These are phyloP conservation scores for Fusarium pininemorale DNA, from an alignment of 2,329 filamentous ascomycete genomes.

Conservation along the genomic window DNA sequence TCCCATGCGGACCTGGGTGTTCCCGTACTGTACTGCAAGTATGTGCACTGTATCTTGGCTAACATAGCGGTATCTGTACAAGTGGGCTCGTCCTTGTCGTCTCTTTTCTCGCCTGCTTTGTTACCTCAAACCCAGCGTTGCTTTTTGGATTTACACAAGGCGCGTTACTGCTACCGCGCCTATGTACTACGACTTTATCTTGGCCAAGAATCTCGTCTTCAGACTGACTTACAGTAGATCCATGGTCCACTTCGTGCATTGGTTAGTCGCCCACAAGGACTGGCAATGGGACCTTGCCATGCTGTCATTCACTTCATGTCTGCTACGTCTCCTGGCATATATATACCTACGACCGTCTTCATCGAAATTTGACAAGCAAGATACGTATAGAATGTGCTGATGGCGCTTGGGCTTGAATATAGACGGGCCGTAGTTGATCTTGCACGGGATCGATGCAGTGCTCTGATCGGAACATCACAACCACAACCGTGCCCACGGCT, in stretches of 20 bases:
- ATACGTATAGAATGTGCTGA: conserved; percentile 21
- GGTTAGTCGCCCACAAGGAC: conserved; percentile 30
- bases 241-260: conserved; percentile 33
- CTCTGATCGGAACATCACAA: conserved; percentile 23
- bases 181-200: not conserved
- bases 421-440: conserved; percentile 28
- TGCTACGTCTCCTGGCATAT: conserved; percentile 31
- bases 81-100: conserved; percentile 27
- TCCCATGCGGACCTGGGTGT: not conserved
- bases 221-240: conserved; percentile 30
- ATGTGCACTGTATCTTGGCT: conserved; percentile 5
- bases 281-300: conserved; percentile 17
- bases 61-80: conserved; percentile 8
- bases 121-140: conserved; percentile 28
- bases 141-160: conserved; percentile 38
- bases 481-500: conserved; percentile 26
- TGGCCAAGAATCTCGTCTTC: conserved; percentile 16
- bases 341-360: conserved; percentile 10
- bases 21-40: not conserved
- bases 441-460: conserved; percentile 32
- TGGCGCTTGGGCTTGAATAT: conserved; percentile 32
- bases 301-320: conserved; percentile 22
- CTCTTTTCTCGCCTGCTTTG: conserved; percentile 41
- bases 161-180: conserved; percentile 30
- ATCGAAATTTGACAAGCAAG: conserved; percentile 12